These are phyloP conservation scores for Takashimella koratensis DNA, from an alignment of 1,284 basidiomycete genomes.

Conservation along the genomic window DNA sequence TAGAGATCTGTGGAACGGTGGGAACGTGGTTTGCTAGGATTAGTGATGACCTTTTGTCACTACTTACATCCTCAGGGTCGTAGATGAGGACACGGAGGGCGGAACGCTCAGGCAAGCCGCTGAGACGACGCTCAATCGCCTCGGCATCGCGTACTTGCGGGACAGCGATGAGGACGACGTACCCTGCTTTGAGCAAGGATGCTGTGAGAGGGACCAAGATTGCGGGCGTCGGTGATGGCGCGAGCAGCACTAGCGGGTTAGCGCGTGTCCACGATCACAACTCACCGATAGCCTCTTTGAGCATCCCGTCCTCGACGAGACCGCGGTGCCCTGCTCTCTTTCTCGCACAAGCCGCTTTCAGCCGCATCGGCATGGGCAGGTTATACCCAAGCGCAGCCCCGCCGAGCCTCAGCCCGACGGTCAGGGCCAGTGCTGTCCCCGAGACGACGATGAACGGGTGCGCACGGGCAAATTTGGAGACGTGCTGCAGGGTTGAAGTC, in stretches of 20 bases:
- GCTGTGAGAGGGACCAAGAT: constrained; percentile 40
- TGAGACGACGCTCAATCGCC: constrained; percentile 38
- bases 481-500: constrained; percentile 8
- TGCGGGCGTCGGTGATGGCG: constrained; percentile 40
- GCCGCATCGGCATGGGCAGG: not conserved
- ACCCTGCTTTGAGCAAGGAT: constrained; percentile 43
- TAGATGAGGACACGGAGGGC: constrained; percentile 47
- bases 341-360: constrained; percentile 2
- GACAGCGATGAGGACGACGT: constrained; percentile 47
- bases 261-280: constrained; percentile 7
- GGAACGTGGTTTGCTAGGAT: constrained; percentile 37
- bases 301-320: constrained; percentile 43
- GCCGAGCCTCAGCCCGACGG: constrained; percentile 34
- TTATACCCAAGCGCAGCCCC: constrained; percentile 11
- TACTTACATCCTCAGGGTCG: constrained; percentile 44
- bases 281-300: constrained; percentile 46
- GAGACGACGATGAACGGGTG: constrained; percentile 33
- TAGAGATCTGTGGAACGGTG: constrained; percentile 46
- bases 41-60: not conserved
- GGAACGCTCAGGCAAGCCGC: constrained; percentile 36
- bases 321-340: constrained; percentile 15
- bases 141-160: constrained; percentile 46
- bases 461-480: constrained; percentile 14
- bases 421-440: constrained; percentile 26
- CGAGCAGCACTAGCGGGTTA: constrained; percentile 35